Evolutionary conservation across 768 basidiomycete species (phyloP), one percentile per base, ranked within the genome.

Genomic region (Gloeostereum incarnatum): DNA sequence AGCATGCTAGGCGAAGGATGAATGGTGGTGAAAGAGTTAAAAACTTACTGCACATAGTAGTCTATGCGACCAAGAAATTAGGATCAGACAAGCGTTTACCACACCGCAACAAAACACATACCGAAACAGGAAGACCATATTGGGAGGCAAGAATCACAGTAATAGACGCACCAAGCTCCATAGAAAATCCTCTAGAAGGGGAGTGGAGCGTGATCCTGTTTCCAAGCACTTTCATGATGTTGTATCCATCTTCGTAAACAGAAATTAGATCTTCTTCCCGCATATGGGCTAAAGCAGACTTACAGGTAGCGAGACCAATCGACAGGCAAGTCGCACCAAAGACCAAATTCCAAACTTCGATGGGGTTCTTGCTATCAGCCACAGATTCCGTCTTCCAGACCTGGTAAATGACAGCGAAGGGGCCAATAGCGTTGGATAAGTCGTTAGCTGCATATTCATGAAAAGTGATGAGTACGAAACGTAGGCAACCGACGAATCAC

Each of bases 141-240:
- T 56, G 55, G 1, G 55, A 51, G 5, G 55, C 55, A n/a, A 56
- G 53, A 31, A 56, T 39, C 30, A 56, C 55, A n/a, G 55, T 54
- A 24, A 53, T 53, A 10, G 55, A 49, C 10, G 55, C 38, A 16
- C 47, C 48, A 19, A 56, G 40, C 40, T 56, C 55, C 55, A 53
- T 54, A 16, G 47, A 47, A 44, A 53, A 56, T 18, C 51, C 55
- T 40, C 51, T 51, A 6, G 53, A 54, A 4, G 53, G 53, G 1
- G 55, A 56, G 42, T 50, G 49, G 16, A 56, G 49, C n/a, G 55
- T 54, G 38, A 56, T 48, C 25, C 50, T 50, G 45, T 53, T 56
- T 39, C 53, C 55, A 18, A 56, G 53, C 27, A 54, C 49, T n/a
- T 40, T 42, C 55, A 56, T 54, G 40, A 56, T 54, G n/a, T n/a